Percentiles rank a stretch among this genome's conserved stretches.
Evolutionary conservation across 2,329 filamentous ascomycete genomes (phyloP).

Genomic region (Fusarium camptoceras): DNA sequence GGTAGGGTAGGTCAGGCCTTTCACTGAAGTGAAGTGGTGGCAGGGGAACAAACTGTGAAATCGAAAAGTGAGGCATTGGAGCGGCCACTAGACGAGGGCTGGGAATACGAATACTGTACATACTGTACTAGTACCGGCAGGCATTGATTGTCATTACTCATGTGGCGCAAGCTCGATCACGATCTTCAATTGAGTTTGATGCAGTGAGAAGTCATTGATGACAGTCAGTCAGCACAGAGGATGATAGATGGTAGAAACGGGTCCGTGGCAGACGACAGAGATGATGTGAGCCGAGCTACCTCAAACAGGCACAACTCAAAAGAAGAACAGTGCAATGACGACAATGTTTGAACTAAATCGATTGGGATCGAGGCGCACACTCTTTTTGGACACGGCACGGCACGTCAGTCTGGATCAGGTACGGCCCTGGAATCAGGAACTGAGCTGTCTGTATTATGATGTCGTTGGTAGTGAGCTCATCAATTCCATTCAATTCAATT

Average conservation of each 20-base stretch:
- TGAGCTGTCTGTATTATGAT: background rate
- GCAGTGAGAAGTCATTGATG: slow-evolving; percentile 5
- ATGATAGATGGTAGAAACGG: slow-evolving; percentile 7
- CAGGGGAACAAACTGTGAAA: slow-evolving; percentile 19
- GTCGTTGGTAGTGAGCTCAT: background rate
- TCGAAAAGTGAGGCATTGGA: slow-evolving; percentile 24
- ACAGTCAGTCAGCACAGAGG: background rate
- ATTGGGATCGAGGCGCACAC: slow-evolving; percentile 21
- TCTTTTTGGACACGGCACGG: slow-evolving; percentile 29
- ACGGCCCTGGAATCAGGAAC: background rate
- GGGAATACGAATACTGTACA: slow-evolving; percentile 18
- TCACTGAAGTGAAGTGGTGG: slow-evolving; percentile 26
- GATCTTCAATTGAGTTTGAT: slow-evolving; percentile 16
- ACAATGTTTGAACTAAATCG: slow-evolving; percentile 32
- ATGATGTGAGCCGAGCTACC: slow-evolving; percentile 26
- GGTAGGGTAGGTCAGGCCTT: slow-evolving; percentile 16
- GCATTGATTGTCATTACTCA: slow-evolving; percentile 13
- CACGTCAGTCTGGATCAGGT: slow-evolving; percentile 22
- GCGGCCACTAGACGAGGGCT: slow-evolving; percentile 16
- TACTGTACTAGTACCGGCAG: slow-evolving; percentile 7
- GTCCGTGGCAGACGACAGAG: slow-evolving; percentile 14
- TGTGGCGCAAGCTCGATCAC: slow-evolving; percentile 28
- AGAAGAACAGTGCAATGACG: slow-evolving; percentile 24
- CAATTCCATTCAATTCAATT: background rate
- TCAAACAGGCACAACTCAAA: slow-evolving; percentile 7